Conservation (phyloP, 1,139 yeast genomes). For the Hemisphaericaspora xylofermentans region DNA sequence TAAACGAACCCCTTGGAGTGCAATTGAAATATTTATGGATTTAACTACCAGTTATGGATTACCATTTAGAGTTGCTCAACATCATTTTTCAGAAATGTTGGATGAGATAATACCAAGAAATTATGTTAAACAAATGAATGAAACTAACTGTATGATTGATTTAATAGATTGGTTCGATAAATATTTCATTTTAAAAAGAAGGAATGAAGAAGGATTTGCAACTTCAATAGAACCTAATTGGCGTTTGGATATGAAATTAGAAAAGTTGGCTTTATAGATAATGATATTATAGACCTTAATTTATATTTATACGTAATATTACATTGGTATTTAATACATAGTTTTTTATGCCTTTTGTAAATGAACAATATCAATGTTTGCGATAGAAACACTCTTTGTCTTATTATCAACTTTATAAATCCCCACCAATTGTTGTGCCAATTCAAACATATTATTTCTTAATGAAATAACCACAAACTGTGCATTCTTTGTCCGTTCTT, state of each 20-base stretch:
- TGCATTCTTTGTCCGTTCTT: constrained; percentile 92
- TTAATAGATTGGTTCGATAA: constrained; percentile 81
- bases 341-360: not conserved
- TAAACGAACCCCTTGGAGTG: constrained; percentile 81
- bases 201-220: constrained; percentile 70
- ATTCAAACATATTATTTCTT: constrained; percentile 96
- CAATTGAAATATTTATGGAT: constrained; percentile 81
- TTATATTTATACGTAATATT: too few species aligned
- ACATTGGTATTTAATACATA: not conserved
- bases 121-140: constrained; percentile 64
- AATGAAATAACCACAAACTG: constrained; percentile 94
- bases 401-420: constrained; percentile 90
- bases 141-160: constrained; percentile 54
- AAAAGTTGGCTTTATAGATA: constrained; percentile 4
- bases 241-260: constrained; percentile 13
- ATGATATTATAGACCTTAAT: not conserved
- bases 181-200: constrained; percentile 62
- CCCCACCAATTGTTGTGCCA: constrained; percentile 91
- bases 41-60: constrained; percentile 76
- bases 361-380: constrained; percentile 49
- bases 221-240: constrained; percentile 55
- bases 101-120: constrained; percentile 57
- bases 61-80: constrained; percentile 81
- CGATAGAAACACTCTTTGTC: constrained; percentile 80
- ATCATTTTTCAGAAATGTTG: constrained; percentile 86